Conservation (phyloP, 805 yeast species). For the Candida rishiriensis region DNA sequence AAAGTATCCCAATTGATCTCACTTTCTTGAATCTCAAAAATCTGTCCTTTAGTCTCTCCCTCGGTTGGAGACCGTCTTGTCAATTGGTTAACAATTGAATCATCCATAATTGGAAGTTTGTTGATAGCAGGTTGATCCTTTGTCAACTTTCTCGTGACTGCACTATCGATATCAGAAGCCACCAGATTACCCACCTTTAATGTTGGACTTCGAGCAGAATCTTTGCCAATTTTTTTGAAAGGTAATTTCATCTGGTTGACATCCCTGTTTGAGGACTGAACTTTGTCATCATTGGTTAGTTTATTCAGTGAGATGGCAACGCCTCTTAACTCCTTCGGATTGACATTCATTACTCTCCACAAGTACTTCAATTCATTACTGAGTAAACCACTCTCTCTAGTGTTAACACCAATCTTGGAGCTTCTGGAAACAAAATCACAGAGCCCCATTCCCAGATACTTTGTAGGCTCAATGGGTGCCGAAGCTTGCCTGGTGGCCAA, state of each 20-base stretch:
- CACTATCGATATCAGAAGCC: background rate
- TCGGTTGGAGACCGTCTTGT: conserved; percentile 2
- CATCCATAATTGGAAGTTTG: too few relatives aligned
- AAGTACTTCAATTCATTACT: conserved; percentile 55
- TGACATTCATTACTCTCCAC: conserved; percentile 48
- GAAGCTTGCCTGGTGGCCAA: conserved; percentile 56
- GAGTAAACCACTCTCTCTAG: conserved; percentile 57
- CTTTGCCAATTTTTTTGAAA: conserved; percentile 18
- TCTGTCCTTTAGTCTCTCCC: conserved; percentile 1
- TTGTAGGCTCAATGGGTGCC: conserved; percentile 74
- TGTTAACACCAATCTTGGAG: conserved; percentile 54
- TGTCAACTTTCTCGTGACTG: conserved; percentile 6
- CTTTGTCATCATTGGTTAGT: conserved; percentile 36
- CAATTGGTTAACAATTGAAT: background rate
- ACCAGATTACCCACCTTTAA: background rate
- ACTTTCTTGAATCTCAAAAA: conserved; percentile 5
- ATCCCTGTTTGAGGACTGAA: conserved; percentile 13
- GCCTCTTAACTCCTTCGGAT: conserved; percentile 68
- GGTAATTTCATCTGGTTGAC: conserved; percentile 32
- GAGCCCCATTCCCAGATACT: conserved; percentile 78
- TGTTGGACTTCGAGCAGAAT: background rate
- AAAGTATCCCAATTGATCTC: conserved; percentile 65
- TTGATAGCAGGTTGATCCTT: too few relatives aligned
- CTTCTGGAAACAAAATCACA: conserved; percentile 64
- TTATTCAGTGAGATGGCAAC: conserved; percentile 66